Conservation (phyloP, 345 rosid genomes). For the Brassica napus region Da-Ae NC_063449.1:45965501-45966000, state of each 20-base stretch:
- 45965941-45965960: slow-evolving; percentile 76
- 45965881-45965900: slow-evolving; percentile 95
- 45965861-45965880: slow-evolving; percentile 90
- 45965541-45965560: slow-evolving; percentile 62
- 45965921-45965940: slow-evolving; percentile 67
- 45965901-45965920: slow-evolving; percentile 76
- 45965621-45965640: slow-evolving; percentile 59
- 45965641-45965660: slow-evolving; percentile 71
- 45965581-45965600: slow-evolving; percentile 87
- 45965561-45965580: slow-evolving; percentile 68
- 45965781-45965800: slow-evolving; percentile 67
- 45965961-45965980: slow-evolving; percentile 79
- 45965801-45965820: slow-evolving; percentile 77
- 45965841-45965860: slow-evolving; percentile 59
- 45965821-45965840: slow-evolving; percentile 79
- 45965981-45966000: slow-evolving; percentile 97
- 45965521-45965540: slow-evolving; percentile 65
- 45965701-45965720: slow-evolving; percentile 30
- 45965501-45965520: slow-evolving; percentile 76
- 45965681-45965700: slow-evolving; percentile 80
- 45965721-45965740: background rate
- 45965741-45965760: background rate
- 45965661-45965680: slow-evolving; percentile 81
- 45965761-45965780: background rate
- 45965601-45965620: slow-evolving; percentile 76